A percentile compares a stretch with the other conserved stretches of the same genome.
Evolutionary conservation across 73 alveolate genomes (phyloP).

Genomic region (Tetrahymena elliotti): DNA sequence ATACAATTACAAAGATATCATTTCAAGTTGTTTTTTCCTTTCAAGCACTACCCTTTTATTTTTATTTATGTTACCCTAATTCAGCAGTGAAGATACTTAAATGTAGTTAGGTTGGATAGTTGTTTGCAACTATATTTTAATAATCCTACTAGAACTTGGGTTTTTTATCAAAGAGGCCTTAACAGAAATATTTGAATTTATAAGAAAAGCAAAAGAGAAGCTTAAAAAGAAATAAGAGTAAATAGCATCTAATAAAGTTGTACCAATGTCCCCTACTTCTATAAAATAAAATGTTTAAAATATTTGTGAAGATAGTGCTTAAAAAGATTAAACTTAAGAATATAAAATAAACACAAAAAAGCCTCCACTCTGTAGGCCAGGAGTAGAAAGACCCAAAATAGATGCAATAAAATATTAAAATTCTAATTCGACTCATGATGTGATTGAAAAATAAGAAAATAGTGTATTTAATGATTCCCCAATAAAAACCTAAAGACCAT

Average conservation of each 20-base stretch:
- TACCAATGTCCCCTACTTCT: neutral
- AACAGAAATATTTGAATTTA: neutral
- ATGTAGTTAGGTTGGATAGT: neutral
- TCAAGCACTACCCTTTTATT: neutral
- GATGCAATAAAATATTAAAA: neutral
- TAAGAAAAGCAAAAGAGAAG: neutral
- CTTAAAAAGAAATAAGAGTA: neutral
- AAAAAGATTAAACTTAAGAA: neutral
- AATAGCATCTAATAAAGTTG: neutral
- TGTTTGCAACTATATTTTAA: neutral
- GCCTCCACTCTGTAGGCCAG: neutral
- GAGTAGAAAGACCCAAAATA: neutral
- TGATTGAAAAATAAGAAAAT: neutral
- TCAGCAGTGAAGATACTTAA: neutral
- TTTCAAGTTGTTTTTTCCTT: neutral
- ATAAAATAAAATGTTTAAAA: neutral
- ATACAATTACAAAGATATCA: neutral
- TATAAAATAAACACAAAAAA: too few species aligned
- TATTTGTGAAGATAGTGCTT: neutral
- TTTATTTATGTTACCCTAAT: neutral
- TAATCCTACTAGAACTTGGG: neutral
- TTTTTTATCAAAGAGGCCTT: neutral
- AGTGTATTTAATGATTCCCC: neutral
- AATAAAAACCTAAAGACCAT: neutral
- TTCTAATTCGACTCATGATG: neutral